These are phyloP conservation scores for Cymbidium sinense DNA, from an alignment of 106 monocot genomes.

Conservation along the genomic window DNA sequence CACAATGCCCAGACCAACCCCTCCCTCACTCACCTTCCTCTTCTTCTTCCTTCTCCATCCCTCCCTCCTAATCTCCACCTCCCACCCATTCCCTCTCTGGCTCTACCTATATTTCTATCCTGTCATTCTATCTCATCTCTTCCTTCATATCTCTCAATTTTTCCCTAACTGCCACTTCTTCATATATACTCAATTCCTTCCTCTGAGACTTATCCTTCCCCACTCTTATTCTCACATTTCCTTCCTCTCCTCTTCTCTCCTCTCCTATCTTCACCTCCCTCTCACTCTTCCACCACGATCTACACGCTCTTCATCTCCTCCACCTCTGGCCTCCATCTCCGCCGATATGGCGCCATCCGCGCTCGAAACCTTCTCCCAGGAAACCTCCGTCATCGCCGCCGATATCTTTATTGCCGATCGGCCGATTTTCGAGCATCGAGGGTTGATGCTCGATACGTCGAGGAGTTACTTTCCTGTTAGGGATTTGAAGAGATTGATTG, in stretches of 20 bases:
- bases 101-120: neutral
- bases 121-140: conserved; percentile 10
- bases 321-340: conserved; percentile 14
- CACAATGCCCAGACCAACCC: neutral
- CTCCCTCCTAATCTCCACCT: neutral
- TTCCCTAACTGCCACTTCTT: conserved; percentile 16
- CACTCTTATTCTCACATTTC: conserved; percentile 9
- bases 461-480: conserved; percentile 64
- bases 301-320: conserved; percentile 42
- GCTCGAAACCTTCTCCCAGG: conserved; percentile 87
- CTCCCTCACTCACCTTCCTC: neutral
- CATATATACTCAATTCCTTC: conserved; percentile 37
- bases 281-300: conserved; percentile 55
- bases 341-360: conserved; percentile 70
- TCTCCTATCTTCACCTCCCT: conserved; percentile 42
- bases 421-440: conserved; percentile 69
- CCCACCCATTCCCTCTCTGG: neutral
- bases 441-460: conserved; percentile 74
- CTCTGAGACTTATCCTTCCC: conserved; percentile 46
- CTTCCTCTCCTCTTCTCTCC: conserved; percentile 18
- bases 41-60: neutral
- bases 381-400: conserved; percentile 22
- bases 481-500: conserved; percentile 60
- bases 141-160: conserved; percentile 20
- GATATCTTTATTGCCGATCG: conserved; percentile 40